phyloP scores from a whole-genome alignment of 257 asterid species.

The Dorcoceras hygrometricum region DNA sequence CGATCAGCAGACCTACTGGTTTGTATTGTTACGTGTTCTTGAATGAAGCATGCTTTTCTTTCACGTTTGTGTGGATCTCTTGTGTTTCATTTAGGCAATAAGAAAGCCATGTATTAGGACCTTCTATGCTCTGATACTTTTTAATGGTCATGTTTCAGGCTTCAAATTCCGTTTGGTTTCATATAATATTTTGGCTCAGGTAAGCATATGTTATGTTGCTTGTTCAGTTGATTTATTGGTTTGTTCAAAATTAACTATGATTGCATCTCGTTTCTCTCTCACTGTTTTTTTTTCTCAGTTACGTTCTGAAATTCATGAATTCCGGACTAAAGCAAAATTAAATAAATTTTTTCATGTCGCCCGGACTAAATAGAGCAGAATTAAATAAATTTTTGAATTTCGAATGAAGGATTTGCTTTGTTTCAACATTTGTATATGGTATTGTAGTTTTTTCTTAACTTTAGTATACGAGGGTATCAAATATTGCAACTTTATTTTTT shows the following conservation, averaged over 20 bases:
- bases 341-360: neutral
- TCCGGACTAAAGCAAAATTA: neutral
- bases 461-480: neutral
- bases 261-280: neutral
- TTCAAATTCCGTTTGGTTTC: conserved; percentile 74
- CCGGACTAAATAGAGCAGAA: neutral
- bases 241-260: conserved; percentile 1
- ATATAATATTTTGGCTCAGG: conserved; percentile 93
- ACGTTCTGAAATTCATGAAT: neutral
- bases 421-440: neutral
- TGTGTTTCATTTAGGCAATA: neutral
- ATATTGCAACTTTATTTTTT: neutral
- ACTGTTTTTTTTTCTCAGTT: neutral
- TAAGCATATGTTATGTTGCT: conserved; percentile 23
- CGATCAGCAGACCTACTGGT: conserved; percentile 61
- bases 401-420: neutral
- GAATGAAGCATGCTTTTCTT: neutral
- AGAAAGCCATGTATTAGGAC: neutral
- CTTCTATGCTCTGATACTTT: conserved; percentile 15
- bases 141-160: conserved; percentile 43
- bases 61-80: conserved; percentile 2
- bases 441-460: neutral
- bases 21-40: conserved; percentile 23
- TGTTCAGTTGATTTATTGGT: conserved; percentile 13
- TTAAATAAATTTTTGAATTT: neutral